Percentiles rank a stretch among this genome's conserved stretches.
These are phyloP conservation scores for Pleurotus salmoneostramineus DNA, from an alignment of 768 basidiomycete genomes.

Conservation along the genomic window DNA sequence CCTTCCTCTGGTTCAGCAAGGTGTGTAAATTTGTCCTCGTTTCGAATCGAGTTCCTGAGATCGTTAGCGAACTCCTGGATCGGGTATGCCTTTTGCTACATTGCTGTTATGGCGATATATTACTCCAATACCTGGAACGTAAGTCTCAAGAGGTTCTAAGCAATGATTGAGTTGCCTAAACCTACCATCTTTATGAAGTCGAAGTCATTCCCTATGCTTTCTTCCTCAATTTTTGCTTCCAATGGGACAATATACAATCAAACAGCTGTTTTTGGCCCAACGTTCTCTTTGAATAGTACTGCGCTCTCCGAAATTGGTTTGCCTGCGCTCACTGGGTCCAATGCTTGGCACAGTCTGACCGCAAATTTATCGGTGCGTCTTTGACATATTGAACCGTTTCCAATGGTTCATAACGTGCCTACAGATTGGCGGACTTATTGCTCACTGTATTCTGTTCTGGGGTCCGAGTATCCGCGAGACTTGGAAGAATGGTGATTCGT, in stretches of 20 bases:
- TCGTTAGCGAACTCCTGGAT: slow-evolving; percentile 49
- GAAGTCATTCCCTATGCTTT: slow-evolving; percentile 53
- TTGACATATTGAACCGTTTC: not conserved
- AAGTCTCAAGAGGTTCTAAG: slow-evolving; percentile 11
- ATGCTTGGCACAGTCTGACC: slow-evolving; percentile 47
- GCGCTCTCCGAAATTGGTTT: slow-evolving; percentile 49
- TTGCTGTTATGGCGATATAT: slow-evolving; percentile 51
- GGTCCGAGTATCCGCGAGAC: slow-evolving; percentile 43
- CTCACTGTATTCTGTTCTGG: slow-evolving; percentile 57
- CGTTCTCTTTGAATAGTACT: slow-evolving; percentile 51
- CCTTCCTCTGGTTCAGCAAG: slow-evolving; percentile 51
- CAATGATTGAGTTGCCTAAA: not conserved
- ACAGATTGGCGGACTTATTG: slow-evolving; percentile 60
- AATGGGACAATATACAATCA: slow-evolving; percentile 59
- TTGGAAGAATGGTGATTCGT: slow-evolving; percentile 39
- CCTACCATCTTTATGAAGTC: slow-evolving; percentile 28
- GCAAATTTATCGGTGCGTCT: slow-evolving; percentile 38
- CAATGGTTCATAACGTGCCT: not conserved
- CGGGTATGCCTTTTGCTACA: slow-evolving; percentile 49
- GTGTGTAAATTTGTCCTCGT: slow-evolving; percentile 18
- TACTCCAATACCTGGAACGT: slow-evolving; percentile 62
- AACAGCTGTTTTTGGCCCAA: slow-evolving; percentile 45
- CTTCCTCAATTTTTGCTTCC: slow-evolving; percentile 50
- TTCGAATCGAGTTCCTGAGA: not conserved
- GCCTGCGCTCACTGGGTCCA: slow-evolving; percentile 47